Percentiles rank a stretch among this genome's conserved stretches.
phyloP scores from a whole-genome alignment of 495 filamentous ascomycete genomes.

The Beverwykella pulmonaria region DNA sequence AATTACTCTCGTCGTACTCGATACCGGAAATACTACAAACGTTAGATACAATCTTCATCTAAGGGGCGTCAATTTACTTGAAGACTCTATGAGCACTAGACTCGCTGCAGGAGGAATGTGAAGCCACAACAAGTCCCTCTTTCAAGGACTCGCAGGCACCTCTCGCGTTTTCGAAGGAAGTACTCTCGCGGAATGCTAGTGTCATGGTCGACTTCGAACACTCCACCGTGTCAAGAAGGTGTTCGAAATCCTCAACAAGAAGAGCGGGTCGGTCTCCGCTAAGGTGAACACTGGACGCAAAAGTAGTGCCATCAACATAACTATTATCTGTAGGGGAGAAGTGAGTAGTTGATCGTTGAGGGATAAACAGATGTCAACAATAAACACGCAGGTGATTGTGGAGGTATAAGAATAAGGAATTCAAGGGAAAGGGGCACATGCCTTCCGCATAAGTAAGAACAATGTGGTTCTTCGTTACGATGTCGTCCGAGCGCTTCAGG shows the following conservation, averaged over 20 bases:
- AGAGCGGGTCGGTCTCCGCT: neutral
- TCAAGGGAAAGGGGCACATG: neutral
- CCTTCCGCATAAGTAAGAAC: conserved; percentile 10
- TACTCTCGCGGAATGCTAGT: neutral
- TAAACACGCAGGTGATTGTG: neutral
- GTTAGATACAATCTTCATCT: neutral
- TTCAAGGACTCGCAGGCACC: neutral
- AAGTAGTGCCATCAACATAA: neutral
- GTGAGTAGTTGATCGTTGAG: neutral
- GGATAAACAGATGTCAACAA: neutral
- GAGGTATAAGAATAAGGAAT: neutral
- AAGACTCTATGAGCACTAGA: conserved; percentile 6
- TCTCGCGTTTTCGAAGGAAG: neutral
- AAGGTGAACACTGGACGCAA: conserved; percentile 3
- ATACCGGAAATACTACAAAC: neutral
- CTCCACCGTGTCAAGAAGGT: conserved; percentile 6
- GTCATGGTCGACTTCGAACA: conserved; percentile 5
- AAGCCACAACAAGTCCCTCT: conserved; percentile 1
- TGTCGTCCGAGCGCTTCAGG: neutral
- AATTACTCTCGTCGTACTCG: neutral
- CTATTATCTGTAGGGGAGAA: neutral
- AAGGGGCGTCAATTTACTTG: neutral
- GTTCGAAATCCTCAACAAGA: conserved; percentile 11
- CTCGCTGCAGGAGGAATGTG: conserved; percentile 12
- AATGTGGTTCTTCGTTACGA: neutral